Evolutionary conservation across 495 filamentous ascomycete genomes (phyloP), one percentile per base, ranked within the genome.

Genomic region (Penicillium simplicissimum): DNA sequence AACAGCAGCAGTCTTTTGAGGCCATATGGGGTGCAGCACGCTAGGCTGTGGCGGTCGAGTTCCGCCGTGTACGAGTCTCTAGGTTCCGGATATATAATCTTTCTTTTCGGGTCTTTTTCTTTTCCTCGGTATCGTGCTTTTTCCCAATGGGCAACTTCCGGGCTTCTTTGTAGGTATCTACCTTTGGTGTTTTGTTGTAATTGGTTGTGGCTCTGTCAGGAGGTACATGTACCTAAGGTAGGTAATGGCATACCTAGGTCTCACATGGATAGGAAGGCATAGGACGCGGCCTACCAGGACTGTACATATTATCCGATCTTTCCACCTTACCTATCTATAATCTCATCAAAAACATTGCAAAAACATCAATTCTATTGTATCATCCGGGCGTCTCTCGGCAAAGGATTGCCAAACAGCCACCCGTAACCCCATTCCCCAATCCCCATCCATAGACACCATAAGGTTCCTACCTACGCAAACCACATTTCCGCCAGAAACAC

Each of bases 1-100:
- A 60, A 21, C 45, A 21, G 48, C 48, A 42, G 31, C 57, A 52
- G 13, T 38, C 36, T 4, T 59, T 49, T 33, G 40, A 54, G 17
- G 52, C 59, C 19, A 23, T 35, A 15, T 43, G 53, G 53, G 43
- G 51, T 25, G 25, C 52, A 23, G 21, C 33, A 19, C 60, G 51
- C 25, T 58, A 53, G 38, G 19, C 17, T 9, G 3, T 14, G 13
- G 0, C 13, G 1, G 9, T 23, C 42, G 17, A 43, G 40, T 43
- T 17, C 19, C 8, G 17, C n/a, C 4, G 8, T 45, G 10, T 45
- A 45, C 17, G 11, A 45, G 42, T 45, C 17, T 57, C 21, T n/a
- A n/a, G n/a, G n/a, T 37, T 31, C 5, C 36, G 34, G 31, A 38
- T 13, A 51, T 28, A 49, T 37, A 19, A 37, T 25, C 33, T 2